Conservation (phyloP, 2,329 filamentous ascomycete genomes). For the Aspergillus sp. region DNA sequence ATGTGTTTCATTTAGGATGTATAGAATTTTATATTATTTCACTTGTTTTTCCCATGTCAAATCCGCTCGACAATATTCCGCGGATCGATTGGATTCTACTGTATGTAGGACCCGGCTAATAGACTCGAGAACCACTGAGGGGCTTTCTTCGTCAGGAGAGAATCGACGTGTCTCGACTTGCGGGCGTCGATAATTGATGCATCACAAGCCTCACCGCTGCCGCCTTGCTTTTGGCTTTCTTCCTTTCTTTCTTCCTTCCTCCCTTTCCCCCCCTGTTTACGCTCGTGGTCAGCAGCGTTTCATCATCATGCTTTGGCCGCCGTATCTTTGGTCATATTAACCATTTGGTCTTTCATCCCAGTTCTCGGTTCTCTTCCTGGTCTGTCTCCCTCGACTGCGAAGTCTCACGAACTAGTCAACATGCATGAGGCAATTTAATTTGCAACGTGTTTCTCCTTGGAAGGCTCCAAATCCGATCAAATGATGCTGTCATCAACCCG, state of each 20-base stretch:
- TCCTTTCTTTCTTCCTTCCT: neutral
- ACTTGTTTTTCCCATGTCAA: neutral
- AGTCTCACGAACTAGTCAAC: neutral
- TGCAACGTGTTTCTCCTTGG: neutral
- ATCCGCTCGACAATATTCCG: too few species aligned
- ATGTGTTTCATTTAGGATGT: constrained; percentile 9
- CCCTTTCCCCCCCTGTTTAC: neutral
- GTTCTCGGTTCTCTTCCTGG: neutral
- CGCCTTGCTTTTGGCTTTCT: neutral
- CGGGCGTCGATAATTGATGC: neutral
- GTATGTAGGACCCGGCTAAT: neutral
- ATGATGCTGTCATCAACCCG: neutral
- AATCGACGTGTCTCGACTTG: neutral
- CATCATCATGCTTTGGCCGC: neutral
- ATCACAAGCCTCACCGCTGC: neutral
- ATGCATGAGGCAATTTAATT: neutral
- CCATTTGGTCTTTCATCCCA: neutral
- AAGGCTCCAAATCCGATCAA: neutral
- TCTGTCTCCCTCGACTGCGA: neutral
- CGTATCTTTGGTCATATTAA: neutral
- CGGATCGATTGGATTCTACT: too few species aligned
- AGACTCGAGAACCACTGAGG: neutral
- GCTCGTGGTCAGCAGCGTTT: neutral
- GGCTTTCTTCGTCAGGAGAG: neutral
- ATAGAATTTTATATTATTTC: constrained; percentile 9